These are phyloP conservation scores for Vinca major DNA, from an alignment of 305 asterid genomes.

Conservation along the genomic window DNA sequence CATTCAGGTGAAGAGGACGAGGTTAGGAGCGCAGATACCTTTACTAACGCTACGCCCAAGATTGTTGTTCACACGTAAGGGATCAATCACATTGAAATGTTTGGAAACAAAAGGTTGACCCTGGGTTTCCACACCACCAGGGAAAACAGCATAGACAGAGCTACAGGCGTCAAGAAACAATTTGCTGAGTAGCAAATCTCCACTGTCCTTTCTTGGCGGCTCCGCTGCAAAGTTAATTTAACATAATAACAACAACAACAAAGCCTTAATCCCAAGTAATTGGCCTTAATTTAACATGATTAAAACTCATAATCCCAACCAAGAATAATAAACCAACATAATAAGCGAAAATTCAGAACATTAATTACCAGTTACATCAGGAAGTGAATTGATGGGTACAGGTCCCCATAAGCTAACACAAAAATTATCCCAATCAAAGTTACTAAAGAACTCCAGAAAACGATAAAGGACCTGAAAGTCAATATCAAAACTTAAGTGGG, in stretches of 20 bases:
- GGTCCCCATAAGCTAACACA: conserved; percentile 98
- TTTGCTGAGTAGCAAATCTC: conserved; percentile 73
- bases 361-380: conserved; percentile 66
- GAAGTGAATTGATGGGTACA: conserved; percentile 68
- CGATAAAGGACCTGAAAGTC: conserved; percentile 64
- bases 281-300: neutral
- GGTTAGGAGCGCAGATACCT: conserved; percentile 36
- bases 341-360: conserved; percentile 7
- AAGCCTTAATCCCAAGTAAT: no score
- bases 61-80: conserved; percentile 83
- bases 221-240: conserved; percentile 52
- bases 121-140: conserved; percentile 63
- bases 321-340: neutral
- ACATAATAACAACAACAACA: neutral
- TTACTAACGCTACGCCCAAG: conserved; percentile 97
- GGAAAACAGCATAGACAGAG: conserved; percentile 70
- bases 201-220: conserved; percentile 69
- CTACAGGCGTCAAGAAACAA: conserved; percentile 78
- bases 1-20: neutral
- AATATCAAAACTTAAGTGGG: conserved; percentile 22
- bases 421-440: conserved; percentile 85
- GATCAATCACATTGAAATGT: conserved; percentile 84
- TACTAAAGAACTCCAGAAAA: conserved; percentile 82
- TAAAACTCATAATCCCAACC: neutral
- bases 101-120: conserved; percentile 70